Evolutionary conservation across 2,329 filamentous ascomycete species (phyloP).

Genomic region (Tolypocladium paradoxum): DNA sequence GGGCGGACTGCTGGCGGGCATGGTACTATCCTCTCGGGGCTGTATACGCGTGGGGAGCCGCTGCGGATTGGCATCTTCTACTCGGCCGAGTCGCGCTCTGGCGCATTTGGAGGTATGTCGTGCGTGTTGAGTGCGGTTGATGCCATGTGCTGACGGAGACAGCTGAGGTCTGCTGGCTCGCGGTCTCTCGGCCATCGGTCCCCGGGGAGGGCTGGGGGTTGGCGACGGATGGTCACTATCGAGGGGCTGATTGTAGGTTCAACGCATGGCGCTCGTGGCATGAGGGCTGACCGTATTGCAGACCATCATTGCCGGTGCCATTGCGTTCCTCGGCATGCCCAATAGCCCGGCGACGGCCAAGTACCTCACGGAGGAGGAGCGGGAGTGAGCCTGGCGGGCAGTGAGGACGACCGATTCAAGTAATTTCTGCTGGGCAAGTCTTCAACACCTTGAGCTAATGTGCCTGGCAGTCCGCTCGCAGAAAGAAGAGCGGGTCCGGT

Average conservation of each 20-base stretch:
- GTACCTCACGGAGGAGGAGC: conserved; percentile 43
- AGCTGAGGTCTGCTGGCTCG: conserved; percentile 38
- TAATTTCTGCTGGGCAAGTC: conserved; percentile 6
- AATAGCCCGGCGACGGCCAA: conserved; percentile 41
- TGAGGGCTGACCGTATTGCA: conserved; percentile 10
- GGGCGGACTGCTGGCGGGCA: conserved; percentile 55
- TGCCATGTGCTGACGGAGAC: neutral
- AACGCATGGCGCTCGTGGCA: conserved; percentile 1
- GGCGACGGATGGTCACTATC: conserved; percentile 54
- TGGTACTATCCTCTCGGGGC: conserved; percentile 53
- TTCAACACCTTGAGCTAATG: neutral
- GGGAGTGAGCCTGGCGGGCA: conserved; percentile 32
- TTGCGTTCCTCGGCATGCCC: conserved; percentile 44
- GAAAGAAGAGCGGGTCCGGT: conserved; percentile 38
- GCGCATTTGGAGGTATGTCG: conserved; percentile 39
- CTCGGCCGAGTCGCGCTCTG: conserved; percentile 53
- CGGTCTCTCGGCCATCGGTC: conserved; percentile 49
- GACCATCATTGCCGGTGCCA: conserved; percentile 41
- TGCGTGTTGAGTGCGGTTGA: too few relatives aligned
- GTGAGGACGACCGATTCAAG: conserved; percentile 23
- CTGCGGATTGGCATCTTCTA: conserved; percentile 58
- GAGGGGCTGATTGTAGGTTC: conserved; percentile 41
- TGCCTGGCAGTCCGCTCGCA: conserved; percentile 10
- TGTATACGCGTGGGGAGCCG: conserved; percentile 49
- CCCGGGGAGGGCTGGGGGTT: conserved; percentile 40